phyloP scores from a whole-genome alignment of 345 rosid species.

The Eucalyptus caleyi region DNA sequence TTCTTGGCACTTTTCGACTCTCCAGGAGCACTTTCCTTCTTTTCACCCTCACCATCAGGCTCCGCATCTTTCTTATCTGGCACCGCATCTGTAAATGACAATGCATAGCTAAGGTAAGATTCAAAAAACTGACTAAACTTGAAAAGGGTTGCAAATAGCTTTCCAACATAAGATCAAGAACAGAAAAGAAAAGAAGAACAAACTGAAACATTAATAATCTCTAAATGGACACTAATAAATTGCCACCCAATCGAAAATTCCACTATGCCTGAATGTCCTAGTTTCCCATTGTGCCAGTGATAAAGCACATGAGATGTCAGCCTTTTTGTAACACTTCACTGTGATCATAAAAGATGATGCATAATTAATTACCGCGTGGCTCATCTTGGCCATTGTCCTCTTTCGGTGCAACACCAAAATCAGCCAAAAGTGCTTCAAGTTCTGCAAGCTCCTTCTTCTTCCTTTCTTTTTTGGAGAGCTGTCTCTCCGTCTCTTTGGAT shows the following conservation, averaged over 20 bases:
- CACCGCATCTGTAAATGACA: slow-evolving; percentile 11
- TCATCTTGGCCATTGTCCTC: slow-evolving; percentile 43
- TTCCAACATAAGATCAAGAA: not conserved
- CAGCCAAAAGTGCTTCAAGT: slow-evolving; percentile 85
- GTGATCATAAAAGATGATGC: not conserved
- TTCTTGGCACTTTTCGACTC: slow-evolving; percentile 49
- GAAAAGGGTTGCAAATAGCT: not conserved
- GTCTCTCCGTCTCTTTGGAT: slow-evolving; percentile 71
- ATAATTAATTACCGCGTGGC: not conserved
- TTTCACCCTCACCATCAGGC: slow-evolving; percentile 19
- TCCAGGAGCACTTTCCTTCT: slow-evolving; percentile 30
- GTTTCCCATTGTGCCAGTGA: not conserved
- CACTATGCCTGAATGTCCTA: not conserved
- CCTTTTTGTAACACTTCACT: not conserved
- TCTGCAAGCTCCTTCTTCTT: slow-evolving; percentile 88
- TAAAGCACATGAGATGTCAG: not conserved
- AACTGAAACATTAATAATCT: not conserved
- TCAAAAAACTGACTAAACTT: not conserved
- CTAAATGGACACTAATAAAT: not conserved
- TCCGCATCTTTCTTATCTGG: slow-evolving; percentile 33
- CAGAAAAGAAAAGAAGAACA: not conserved
- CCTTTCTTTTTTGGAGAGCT: slow-evolving; percentile 83
- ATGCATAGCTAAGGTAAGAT: not conserved
- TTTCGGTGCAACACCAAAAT: slow-evolving; percentile 39
- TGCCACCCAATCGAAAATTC: not conserved